phyloP scores from a whole-genome alignment of 306 rosid species.

The Castanea mollissima region DNA sequence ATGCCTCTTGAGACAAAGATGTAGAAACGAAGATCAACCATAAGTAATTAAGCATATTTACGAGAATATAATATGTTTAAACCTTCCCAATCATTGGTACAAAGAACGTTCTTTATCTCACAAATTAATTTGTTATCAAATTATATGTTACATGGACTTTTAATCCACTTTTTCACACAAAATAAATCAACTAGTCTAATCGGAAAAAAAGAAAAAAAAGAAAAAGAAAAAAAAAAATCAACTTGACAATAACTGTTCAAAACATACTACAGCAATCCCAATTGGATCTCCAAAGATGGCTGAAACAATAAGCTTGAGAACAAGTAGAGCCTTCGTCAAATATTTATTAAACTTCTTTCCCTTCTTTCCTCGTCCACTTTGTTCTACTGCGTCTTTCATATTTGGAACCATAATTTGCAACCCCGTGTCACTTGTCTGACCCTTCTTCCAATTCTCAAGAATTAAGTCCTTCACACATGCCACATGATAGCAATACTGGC shows the following conservation, averaged over 20 bases:
- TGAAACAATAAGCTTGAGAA: conserved; percentile 36
- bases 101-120: too few species aligned
- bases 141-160: too few species aligned
- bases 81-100: too few species aligned
- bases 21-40: too few species aligned
- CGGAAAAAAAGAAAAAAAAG: too few species aligned
- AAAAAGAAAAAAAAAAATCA: background rate
- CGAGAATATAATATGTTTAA: too few species aligned
- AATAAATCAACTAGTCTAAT: too few species aligned
- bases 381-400: background rate
- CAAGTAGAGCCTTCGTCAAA: conserved; percentile 12
- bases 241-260: conserved; percentile 22
- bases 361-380: background rate
- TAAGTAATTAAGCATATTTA: too few species aligned
- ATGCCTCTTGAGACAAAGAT: too few species aligned
- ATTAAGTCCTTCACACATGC: conserved; percentile 42
- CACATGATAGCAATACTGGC: conserved; percentile 34
- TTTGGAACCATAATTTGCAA: background rate
- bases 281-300: conserved; percentile 42
- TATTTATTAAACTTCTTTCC: conserved; percentile 7
- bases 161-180: too few species aligned
- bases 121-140: too few species aligned
- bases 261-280: conserved; percentile 18
- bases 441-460: conserved; percentile 30
- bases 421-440: background rate